Conservation (phyloP, 805 yeast species). For the Kuraishia molischiana region DNA sequence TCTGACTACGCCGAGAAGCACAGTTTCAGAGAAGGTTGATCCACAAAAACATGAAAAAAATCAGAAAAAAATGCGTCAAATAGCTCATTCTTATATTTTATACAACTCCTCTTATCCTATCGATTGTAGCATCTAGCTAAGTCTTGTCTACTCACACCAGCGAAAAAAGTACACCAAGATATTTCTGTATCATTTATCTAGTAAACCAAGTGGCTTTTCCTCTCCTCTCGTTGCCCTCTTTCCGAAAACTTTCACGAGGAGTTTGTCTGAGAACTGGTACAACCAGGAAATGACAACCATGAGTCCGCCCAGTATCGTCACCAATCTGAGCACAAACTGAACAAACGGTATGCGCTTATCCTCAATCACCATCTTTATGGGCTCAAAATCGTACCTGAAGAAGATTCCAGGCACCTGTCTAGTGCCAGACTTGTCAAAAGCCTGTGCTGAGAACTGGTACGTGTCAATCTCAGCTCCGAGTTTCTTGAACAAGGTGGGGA, state of each 20-base stretch:
- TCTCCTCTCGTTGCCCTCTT: slow-evolving; percentile 39
- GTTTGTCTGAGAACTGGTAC: slow-evolving; percentile 45
- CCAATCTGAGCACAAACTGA: slow-evolving; percentile 67
- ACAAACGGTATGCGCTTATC: slow-evolving; percentile 71
- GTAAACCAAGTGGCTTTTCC: slow-evolving; percentile 21
- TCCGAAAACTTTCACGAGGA: slow-evolving; percentile 46
- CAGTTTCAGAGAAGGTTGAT: not conserved
- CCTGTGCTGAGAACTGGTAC: slow-evolving; percentile 66
- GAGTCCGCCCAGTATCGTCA: slow-evolving; percentile 78
- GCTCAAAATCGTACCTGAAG: slow-evolving; percentile 82
- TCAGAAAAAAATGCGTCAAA: too few species aligned
- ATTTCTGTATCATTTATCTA: not conserved
- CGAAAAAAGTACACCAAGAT: too few species aligned
- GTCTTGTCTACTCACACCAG: too few species aligned
- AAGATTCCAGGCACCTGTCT: slow-evolving; percentile 61
- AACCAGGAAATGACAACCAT: slow-evolving; percentile 60
- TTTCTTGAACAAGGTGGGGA: slow-evolving; percentile 70
- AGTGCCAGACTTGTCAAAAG: slow-evolving; percentile 25
- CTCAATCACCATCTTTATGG: slow-evolving; percentile 57
- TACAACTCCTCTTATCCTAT: too few species aligned
- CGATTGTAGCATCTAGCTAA: too few species aligned
- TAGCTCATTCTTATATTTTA: too few species aligned
- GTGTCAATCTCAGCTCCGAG: slow-evolving; percentile 71
- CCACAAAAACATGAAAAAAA: too few species aligned
- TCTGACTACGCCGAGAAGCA: not conserved